Percentiles rank a stretch among this genome's conserved stretches.
phyloP scores from a whole-genome alignment of 306 rosid genomes.

The Cicer chorassanicum region DNA sequence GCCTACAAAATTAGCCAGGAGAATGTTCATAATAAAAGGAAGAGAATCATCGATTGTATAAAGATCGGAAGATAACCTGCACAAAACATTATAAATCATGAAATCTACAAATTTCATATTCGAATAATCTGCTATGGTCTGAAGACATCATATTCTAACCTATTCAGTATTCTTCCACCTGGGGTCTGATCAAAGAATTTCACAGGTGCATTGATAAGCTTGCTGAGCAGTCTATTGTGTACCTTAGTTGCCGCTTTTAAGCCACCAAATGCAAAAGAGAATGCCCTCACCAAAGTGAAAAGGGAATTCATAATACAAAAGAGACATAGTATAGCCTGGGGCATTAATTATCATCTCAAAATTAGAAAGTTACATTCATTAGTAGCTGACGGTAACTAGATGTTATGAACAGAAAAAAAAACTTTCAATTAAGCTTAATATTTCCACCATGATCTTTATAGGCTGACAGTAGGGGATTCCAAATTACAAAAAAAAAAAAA shows the following conservation, averaged over 20 bases:
- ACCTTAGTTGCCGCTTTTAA: conserved; percentile 86
- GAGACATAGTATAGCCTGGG: conserved; percentile 79
- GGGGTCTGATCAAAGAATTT: conserved; percentile 92
- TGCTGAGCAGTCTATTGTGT: conserved; percentile 70
- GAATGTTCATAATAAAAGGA: conserved; percentile 94
- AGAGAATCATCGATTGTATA: conserved; percentile 96
- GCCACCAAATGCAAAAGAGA: conserved; percentile 97
- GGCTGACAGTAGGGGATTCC: neutral
- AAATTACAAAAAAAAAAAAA: conserved; percentile 16
- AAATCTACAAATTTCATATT: conserved; percentile 18
- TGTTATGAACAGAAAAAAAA: conserved; percentile 17
- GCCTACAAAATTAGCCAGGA: conserved; percentile 91
- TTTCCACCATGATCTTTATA: conserved; percentile 15
- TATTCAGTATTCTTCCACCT: conserved; percentile 86
- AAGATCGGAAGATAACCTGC: conserved; percentile 95
- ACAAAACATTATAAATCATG: conserved; percentile 41
- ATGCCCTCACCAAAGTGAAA: conserved; percentile 92
- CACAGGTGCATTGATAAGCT: conserved; percentile 81
- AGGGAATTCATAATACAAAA: conserved; percentile 80
- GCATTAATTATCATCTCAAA: conserved; percentile 41
- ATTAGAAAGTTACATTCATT: conserved; percentile 28
- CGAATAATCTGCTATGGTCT: conserved; percentile 35
- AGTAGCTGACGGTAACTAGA: neutral
- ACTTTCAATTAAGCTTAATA: conserved; percentile 16
- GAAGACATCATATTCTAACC: conserved; percentile 58